Conservation (phyloP, 129 eudicot species). For the Chrysanthemum makinoi region DNA sequence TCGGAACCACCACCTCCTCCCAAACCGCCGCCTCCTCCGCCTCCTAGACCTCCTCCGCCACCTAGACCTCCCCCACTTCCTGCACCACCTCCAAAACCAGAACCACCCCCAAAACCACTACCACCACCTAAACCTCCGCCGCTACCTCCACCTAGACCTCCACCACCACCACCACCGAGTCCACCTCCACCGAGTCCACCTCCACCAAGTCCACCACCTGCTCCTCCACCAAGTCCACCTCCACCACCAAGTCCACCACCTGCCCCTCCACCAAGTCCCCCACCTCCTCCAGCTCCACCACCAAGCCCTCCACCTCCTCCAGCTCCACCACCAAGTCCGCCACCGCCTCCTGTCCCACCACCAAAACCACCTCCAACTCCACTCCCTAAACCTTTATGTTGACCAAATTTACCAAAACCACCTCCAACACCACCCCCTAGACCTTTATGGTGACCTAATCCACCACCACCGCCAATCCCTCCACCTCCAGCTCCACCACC, state of each 20-base stretch:
- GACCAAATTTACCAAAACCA: conserved; percentile 19
- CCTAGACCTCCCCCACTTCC: conserved; percentile 30
- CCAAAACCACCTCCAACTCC: conserved; percentile 17
- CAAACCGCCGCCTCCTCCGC: conserved; percentile 11
- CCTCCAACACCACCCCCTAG: conserved; percentile 14
- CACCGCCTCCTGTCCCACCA: conserved; percentile 25
- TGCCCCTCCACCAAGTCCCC: conserved; percentile 10
- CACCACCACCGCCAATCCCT: conserved; percentile 23
- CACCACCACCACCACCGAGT: conserved; percentile 28
- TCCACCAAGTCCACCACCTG: conserved; percentile 7
- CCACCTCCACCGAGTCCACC: conserved; percentile 29
- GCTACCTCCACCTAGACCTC: conserved; percentile 28
- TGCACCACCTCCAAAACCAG: conserved; percentile 32
- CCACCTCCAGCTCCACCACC: conserved; percentile 23
- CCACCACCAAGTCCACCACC: conserved; percentile 16
- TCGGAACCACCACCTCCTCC: conserved; percentile 31
- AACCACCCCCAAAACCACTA: conserved; percentile 40
- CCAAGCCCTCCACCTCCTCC: conserved; percentile 25
- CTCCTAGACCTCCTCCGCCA: conserved; percentile 27
- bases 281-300: conserved; percentile 23
- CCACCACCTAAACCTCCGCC: conserved; percentile 35
- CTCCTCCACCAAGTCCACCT: conserved; percentile 18
- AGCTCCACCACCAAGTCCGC: conserved; percentile 12
- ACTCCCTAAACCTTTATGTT: conserved; percentile 22
- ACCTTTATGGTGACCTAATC: conserved; percentile 25